Conservation (phyloP, 345 rosid species). For the Psidium guajava region DNA sequence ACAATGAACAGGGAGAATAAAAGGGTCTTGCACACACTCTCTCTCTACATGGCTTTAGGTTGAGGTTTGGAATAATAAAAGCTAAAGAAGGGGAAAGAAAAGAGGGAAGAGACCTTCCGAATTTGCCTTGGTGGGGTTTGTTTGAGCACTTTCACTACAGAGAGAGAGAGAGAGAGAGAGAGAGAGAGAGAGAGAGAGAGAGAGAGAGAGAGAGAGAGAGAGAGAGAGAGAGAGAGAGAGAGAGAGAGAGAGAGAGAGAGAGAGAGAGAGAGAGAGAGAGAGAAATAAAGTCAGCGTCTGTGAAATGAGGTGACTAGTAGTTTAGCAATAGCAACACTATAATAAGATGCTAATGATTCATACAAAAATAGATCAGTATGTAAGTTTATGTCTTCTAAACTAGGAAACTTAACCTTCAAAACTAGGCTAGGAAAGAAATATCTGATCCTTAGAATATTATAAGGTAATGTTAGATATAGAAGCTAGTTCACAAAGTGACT, state of each 20-base stretch:
- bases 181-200: not conserved
- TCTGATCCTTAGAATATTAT: not conserved
- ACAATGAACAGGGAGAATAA: not conserved
- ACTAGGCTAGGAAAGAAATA: not conserved
- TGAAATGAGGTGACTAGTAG: not conserved
- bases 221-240: constrained; percentile 11
- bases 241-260: constrained; percentile 1
- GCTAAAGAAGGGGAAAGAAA: constrained; percentile 3
- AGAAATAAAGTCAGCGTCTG: not conserved
- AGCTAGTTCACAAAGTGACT: not conserved
- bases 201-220: too few relatives aligned
- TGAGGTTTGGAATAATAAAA: constrained; percentile 44
- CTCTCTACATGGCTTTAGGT: constrained; percentile 25
- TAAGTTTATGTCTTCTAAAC: not conserved
- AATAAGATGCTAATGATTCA: not conserved
- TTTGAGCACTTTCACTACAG: constrained; percentile 19
- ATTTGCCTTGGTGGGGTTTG: constrained; percentile 41
- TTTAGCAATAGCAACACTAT: not conserved
- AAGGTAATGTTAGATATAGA: not conserved
- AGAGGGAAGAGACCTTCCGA: constrained; percentile 21
- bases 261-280: constrained; percentile 1
- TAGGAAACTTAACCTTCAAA: not conserved
- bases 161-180: constrained; percentile 8
- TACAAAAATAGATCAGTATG: not conserved
- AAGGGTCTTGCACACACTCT: not conserved